Conservation (phyloP, 495 filamentous ascomycete species). For the Aspergillus affinis region DNA sequence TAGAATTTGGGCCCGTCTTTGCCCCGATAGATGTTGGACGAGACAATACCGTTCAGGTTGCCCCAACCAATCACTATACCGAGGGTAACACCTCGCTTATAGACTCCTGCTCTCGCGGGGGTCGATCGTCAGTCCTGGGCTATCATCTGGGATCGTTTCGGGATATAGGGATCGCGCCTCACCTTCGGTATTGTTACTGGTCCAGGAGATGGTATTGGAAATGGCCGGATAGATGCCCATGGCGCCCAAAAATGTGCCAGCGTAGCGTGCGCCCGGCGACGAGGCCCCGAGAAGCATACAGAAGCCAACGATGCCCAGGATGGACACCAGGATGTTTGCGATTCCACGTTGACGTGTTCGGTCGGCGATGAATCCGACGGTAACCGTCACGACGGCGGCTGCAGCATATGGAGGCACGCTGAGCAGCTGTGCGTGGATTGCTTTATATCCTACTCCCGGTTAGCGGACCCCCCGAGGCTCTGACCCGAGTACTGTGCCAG, state of each 20-base stretch:
- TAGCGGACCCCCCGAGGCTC: not conserved
- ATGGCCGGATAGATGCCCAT: slow-evolving; percentile 91
- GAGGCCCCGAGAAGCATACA: slow-evolving; percentile 67
- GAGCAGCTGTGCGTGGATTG: slow-evolving; percentile 74
- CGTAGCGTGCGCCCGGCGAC: slow-evolving; percentile 68
- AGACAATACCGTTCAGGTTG: slow-evolving; percentile 85
- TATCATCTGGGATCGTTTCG: no score
- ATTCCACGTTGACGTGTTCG: slow-evolving; percentile 73
- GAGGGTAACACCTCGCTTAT: slow-evolving; percentile 84
- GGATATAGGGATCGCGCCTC: not conserved
- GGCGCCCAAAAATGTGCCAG: slow-evolving; percentile 81
- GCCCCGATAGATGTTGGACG: slow-evolving; percentile 67
- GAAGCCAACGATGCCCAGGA: slow-evolving; percentile 78
- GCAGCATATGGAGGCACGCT: slow-evolving; percentile 87
- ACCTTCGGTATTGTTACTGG: slow-evolving; percentile 84
- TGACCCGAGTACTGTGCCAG: not conserved
- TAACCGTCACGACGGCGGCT: slow-evolving; percentile 74
- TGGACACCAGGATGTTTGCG: slow-evolving; percentile 72
- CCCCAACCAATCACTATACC: slow-evolving; percentile 93
- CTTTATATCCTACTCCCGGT: slow-evolving; percentile 57
- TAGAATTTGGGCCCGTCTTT: slow-evolving; percentile 54
- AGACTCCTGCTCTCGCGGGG: slow-evolving; percentile 53
- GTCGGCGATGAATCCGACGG: slow-evolving; percentile 77
- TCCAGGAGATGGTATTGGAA: slow-evolving; percentile 89
- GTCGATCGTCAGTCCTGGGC: not conserved